phyloP scores from a whole-genome alignment of 2,329 filamentous ascomycete species.

The Penicillium digitatum region DNA sequence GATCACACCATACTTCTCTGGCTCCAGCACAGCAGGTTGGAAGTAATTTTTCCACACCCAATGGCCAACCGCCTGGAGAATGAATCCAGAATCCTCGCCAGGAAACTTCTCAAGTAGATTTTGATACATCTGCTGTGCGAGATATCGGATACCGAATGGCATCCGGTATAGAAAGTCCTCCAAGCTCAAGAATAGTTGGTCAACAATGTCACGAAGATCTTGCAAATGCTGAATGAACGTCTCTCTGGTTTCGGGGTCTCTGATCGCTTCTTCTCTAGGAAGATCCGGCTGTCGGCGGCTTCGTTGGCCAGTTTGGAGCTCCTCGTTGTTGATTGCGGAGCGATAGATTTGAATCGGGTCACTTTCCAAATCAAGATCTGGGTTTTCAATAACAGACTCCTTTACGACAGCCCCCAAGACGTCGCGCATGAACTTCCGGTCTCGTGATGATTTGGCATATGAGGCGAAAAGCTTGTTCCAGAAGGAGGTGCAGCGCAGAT shows the following conservation, averaged over 20 bases:
- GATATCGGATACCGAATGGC: conserved; percentile 86
- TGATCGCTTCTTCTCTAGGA: conserved; percentile 87
- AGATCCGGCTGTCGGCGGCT: conserved; percentile 80
- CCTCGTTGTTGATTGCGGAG: conserved; percentile 93
- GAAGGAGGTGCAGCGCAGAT: conserved; percentile 84
- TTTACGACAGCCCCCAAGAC: conserved; percentile 79
- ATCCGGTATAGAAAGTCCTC: conserved; percentile 83
- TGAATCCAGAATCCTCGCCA: conserved; percentile 68
- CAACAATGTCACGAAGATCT: conserved; percentile 88
- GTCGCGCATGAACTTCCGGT: conserved; percentile 87
- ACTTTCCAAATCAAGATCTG: conserved; percentile 86
- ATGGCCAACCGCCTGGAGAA: conserved; percentile 79
- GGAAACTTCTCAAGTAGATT: conserved; percentile 72
- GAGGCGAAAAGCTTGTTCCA: conserved; percentile 82
- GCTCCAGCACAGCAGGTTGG: conserved; percentile 80
- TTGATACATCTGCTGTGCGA: conserved; percentile 82
- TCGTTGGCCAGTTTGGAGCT: conserved; percentile 81
- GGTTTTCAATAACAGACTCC: conserved; percentile 89
- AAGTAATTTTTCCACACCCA: conserved; percentile 96
- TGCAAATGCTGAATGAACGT: conserved; percentile 93
- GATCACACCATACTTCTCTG: conserved; percentile 88
- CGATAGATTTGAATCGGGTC: conserved; percentile 97
- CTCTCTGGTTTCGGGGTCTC: conserved; percentile 85
- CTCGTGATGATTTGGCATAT: conserved; percentile 85
- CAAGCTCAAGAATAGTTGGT: conserved; percentile 77